These are phyloP conservation scores for Balamuthia mandrillaris DNA, from an alignment of 208 protist species.

Conservation along the genomic window DNA sequence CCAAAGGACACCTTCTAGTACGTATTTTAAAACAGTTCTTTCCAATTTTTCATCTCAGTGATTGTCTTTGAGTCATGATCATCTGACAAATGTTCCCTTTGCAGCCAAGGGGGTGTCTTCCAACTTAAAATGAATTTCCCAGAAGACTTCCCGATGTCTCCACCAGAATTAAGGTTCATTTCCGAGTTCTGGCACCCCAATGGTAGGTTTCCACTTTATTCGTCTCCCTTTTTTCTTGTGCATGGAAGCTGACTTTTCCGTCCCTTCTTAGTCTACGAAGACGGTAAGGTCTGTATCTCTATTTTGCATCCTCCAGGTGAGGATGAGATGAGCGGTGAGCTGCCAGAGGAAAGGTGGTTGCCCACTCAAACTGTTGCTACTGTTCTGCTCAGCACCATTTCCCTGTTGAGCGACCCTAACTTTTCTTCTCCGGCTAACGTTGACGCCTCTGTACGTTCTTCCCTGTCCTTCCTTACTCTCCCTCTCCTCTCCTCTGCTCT, in stretches of 20 bases:
- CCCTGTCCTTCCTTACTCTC: too few relatives aligned
- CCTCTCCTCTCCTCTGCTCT: constrained; percentile 61
- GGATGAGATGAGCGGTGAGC: constrained; percentile 85
- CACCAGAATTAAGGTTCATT: constrained; percentile 88
- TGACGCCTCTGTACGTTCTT: constrained; percentile 83
- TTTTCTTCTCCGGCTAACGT: constrained; percentile 90
- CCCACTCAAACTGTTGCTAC: constrained; percentile 91
- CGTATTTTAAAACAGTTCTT: neutral
- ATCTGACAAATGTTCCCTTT: neutral
- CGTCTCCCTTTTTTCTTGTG: neutral
- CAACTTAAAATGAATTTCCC: constrained; percentile 86
- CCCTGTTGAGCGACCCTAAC: constrained; percentile 89
- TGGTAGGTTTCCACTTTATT: constrained; percentile 47
- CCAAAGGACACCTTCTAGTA: constrained; percentile 82
- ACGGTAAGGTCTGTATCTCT: constrained; percentile 95
- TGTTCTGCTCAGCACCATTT: constrained; percentile 89
- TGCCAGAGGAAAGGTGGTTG: constrained; percentile 87
- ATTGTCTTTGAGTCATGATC: neutral
- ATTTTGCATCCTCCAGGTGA: constrained; percentile 96
- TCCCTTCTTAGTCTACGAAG: constrained; percentile 77
- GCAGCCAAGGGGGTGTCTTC: constrained; percentile 78
- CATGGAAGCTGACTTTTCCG: neutral
- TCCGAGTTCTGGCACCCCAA: constrained; percentile 97
- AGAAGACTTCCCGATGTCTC: constrained; percentile 92
- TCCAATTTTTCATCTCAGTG: neutral